Conservation (phyloP, 148 eudicot species). For the Rhododendron henanense region DNA sequence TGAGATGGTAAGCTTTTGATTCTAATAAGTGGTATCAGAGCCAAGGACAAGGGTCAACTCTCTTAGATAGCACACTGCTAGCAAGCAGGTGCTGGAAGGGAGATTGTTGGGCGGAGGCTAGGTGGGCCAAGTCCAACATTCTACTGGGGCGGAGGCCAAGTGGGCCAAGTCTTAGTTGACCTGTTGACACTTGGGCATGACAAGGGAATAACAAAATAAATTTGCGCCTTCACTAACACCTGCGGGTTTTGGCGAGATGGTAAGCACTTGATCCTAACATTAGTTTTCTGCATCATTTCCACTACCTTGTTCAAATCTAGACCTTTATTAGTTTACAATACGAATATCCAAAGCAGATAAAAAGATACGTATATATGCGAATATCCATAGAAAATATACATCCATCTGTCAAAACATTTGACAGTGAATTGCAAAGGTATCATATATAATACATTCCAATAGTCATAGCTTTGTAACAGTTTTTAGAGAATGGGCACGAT, state of each 20-base stretch:
- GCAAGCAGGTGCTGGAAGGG: neutral
- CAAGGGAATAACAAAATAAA: neutral
- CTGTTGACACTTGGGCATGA: neutral
- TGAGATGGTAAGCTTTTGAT: no score
- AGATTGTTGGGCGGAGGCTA: neutral
- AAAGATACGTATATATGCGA: neutral
- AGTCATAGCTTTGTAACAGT: neutral
- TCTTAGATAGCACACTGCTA: no score
- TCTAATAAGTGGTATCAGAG: neutral
- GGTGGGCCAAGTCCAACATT: neutral
- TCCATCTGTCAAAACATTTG: neutral
- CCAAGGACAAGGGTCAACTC: neutral
- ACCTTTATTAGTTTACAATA: neutral
- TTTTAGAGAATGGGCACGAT: neutral
- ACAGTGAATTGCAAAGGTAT: neutral
- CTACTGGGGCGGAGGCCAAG: neutral
- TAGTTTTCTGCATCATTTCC: conserved; percentile 6
- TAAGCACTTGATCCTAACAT: neutral
- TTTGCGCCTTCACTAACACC: neutral
- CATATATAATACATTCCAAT: neutral
- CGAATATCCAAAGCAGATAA: conserved; percentile 9
- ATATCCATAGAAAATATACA: conserved; percentile 10
- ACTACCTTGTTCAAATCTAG: conserved; percentile 1
- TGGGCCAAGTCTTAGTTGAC: neutral
- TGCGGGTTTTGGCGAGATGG: neutral